A percentile compares a stretch with the other conserved stretches of the same genome.
Evolutionary conservation across 352 stramenopile genomes (phyloP).

Genomic region (Pythium plurisporium): DNA sequence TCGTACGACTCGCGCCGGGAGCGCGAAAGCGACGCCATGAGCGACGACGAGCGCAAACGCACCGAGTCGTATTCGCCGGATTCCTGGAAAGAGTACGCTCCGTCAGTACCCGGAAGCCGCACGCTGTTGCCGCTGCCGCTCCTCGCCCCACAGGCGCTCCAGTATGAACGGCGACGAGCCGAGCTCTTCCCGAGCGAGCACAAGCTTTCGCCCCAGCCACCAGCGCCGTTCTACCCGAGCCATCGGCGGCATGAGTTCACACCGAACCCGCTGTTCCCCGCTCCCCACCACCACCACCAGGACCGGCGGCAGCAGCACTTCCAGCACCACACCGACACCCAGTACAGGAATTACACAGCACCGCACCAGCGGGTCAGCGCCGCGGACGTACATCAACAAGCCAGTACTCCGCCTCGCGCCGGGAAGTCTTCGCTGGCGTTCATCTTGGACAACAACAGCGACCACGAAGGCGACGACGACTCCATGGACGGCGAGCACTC

Average conservation of each 20-base stretch:
- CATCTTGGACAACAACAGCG: constrained; percentile 20
- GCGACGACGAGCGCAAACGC: constrained; percentile 6
- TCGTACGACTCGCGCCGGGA: background rate
- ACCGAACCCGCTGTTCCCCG: constrained; percentile 2
- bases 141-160: constrained; percentile 1
- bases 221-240: background rate
- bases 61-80: background rate
- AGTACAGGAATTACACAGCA: background rate
- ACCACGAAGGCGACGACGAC: background rate
- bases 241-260: constrained; percentile 3
- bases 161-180: constrained; percentile 11
- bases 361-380: background rate
- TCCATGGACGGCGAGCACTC: constrained; percentile 4
- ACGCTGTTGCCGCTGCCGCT: background rate
- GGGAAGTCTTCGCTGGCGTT: constrained; percentile 30
- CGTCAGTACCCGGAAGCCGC: background rate
- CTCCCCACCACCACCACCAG: background rate
- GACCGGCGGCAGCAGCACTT: constrained; percentile 5
- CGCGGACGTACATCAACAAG: background rate
- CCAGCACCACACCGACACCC: constrained; percentile 8
- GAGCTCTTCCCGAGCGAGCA: constrained; percentile 8
- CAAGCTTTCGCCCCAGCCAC: background rate
- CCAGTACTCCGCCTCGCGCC: constrained; percentile 3
- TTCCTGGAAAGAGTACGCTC: constrained; percentile 8
- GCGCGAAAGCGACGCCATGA: background rate